A percentile compares a stretch with the other conserved stretches of the same genome.
These are phyloP conservation scores for Aotearoamyces nothofagi DNA, from an alignment of 2,329 filamentous ascomycete genomes.

Conservation along the genomic window DNA sequence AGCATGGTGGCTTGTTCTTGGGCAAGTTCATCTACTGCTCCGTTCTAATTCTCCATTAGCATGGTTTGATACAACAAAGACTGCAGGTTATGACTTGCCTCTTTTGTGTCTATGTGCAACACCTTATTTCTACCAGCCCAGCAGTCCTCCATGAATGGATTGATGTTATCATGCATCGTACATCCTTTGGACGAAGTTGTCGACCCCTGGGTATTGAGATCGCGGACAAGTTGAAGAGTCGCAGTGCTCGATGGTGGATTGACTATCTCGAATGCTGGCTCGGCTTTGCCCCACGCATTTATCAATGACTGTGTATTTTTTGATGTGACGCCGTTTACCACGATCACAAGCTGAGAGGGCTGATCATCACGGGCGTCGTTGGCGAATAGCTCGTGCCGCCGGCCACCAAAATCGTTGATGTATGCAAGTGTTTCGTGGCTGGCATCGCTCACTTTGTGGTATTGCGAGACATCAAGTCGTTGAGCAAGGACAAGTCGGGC, in stretches of 20 bases:
- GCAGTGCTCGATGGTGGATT: constrained; percentile 24
- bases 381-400: constrained; percentile 33
- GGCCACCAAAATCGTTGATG: constrained; percentile 44
- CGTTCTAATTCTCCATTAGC: no score
- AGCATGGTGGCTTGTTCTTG: constrained; percentile 7
- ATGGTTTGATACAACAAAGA: no score
- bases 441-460: constrained; percentile 28
- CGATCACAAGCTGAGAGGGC: constrained; percentile 36
- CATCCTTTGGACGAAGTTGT: constrained; percentile 7
- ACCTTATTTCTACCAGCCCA: constrained; percentile 22
- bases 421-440: constrained; percentile 29
- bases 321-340: constrained; percentile 39
- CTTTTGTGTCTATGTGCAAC: no score
- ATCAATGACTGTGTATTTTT: constrained; percentile 26
- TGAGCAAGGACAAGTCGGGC: constrained; percentile 44
- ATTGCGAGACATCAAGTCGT: constrained; percentile 29
- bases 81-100: constrained; percentile 14
- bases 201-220: constrained; percentile 9
- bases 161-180: constrained; percentile 14
- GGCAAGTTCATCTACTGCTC: no score
- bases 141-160: constrained; percentile 16
- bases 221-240: constrained; percentile 13
- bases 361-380: constrained; percentile 11
- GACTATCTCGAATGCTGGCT: constrained; percentile 33
- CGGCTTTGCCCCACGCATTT: constrained; percentile 23